Conservation (phyloP, 257 asterid species). For the Capsicum rhomboideum region DNA sequence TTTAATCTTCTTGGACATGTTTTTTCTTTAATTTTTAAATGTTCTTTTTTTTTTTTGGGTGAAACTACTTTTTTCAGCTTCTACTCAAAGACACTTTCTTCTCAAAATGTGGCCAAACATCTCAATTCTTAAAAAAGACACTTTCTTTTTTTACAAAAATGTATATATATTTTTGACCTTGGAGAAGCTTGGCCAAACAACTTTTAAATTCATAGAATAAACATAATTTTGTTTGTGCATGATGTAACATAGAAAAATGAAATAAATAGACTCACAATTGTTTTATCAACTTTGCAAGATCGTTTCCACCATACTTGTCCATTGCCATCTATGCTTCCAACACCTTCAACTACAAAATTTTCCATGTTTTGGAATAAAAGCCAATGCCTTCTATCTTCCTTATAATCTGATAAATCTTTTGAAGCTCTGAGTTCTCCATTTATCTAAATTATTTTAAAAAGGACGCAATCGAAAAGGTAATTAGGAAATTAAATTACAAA, state of each 20-base stretch:
- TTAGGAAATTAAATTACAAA: neutral
- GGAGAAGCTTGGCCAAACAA: neutral
- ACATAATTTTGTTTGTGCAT: neutral
- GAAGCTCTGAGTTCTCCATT: conserved; percentile 62
- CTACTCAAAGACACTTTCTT: too few relatives aligned
- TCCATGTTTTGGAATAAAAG: conserved; percentile 47
- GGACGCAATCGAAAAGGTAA: neutral
- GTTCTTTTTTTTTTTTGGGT: too few relatives aligned
- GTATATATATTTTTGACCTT: too few relatives aligned
- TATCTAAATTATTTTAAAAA: conserved; percentile 27
- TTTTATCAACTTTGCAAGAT: conserved; percentile 68
- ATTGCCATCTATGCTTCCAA: conserved; percentile 74
- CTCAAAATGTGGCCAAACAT: too few relatives aligned
- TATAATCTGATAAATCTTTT: conserved; percentile 32
- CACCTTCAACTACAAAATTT: conserved; percentile 49
- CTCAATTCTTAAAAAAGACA: too few relatives aligned
- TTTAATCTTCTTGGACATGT: too few relatives aligned
- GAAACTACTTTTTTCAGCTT: too few relatives aligned
- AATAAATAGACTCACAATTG: neutral
- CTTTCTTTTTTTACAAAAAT: too few relatives aligned
- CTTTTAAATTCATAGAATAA: neutral
- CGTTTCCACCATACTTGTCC: conserved; percentile 85
- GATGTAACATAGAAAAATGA: neutral
- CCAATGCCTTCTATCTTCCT: conserved; percentile 54
- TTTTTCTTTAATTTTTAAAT: too few relatives aligned